Evolutionary conservation across 257 asterid species (phyloP).

Genomic region (Ajuga chamaepitys): DNA sequence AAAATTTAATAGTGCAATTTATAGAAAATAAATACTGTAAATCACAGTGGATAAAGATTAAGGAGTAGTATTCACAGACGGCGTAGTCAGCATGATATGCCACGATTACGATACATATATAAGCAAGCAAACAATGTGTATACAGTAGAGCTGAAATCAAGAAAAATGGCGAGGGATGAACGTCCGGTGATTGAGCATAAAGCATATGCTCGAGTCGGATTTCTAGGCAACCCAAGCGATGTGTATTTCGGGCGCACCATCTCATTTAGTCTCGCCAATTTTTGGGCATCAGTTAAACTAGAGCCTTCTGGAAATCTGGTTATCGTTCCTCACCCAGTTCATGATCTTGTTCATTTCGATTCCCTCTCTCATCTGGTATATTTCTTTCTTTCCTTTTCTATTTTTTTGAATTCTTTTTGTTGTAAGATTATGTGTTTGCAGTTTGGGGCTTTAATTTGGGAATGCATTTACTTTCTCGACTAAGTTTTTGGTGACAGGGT

Average conservation of each 20-base stretch:
- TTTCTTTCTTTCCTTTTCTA: background rate
- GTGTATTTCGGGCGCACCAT: slow-evolving; percentile 73
- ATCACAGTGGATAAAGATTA: too few species aligned
- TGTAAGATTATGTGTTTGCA: background rate
- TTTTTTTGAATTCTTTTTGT: background rate
- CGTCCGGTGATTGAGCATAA: slow-evolving; percentile 47
- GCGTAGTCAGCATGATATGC: too few species aligned
- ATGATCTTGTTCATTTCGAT: slow-evolving; percentile 67
- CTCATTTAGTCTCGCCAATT: slow-evolving; percentile 64
- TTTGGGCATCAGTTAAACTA: slow-evolving; percentile 72
- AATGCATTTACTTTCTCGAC: background rate
- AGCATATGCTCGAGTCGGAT: slow-evolving; percentile 66
- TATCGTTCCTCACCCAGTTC: slow-evolving; percentile 64
- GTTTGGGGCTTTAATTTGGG: background rate
- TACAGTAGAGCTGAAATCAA: background rate
- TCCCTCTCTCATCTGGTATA: slow-evolving; percentile 63
- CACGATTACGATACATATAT: too few species aligned
- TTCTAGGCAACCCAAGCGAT: slow-evolving; percentile 83
- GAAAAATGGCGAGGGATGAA: slow-evolving; percentile 27
- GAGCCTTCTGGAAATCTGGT: slow-evolving; percentile 51
- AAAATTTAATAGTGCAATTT: too few species aligned
- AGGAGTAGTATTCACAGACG: too few species aligned
- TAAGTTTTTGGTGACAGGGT: background rate
- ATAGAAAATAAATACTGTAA: too few species aligned
- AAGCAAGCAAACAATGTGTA: background rate